These are phyloP conservation scores for Aspergillus ruber DNA, from an alignment of 2,329 filamentous ascomycete genomes.

Conservation along the genomic window DNA sequence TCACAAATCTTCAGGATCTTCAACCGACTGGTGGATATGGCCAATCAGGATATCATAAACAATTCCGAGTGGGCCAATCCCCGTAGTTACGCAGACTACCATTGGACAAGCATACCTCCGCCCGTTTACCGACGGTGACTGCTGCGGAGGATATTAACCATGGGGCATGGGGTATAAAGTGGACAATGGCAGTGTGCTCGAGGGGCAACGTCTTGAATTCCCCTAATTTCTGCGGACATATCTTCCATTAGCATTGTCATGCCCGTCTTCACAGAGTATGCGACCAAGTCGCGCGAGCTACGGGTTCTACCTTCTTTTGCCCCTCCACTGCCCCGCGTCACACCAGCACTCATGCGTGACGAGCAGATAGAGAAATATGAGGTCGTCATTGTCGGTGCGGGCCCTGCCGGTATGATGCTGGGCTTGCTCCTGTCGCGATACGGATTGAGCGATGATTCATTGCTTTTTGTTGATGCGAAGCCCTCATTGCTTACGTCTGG, in stretches of 20 bases:
- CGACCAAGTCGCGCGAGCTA: slow-evolving; percentile 30
- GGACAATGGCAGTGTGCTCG: too few relatives aligned
- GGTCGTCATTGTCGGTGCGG: slow-evolving; percentile 38
- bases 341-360: slow-evolving; percentile 13
- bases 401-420: slow-evolving; percentile 40
- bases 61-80: background rate
- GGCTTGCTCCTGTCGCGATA: slow-evolving; percentile 38
- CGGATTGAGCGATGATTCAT: slow-evolving; percentile 34
- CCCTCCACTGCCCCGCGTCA: slow-evolving; percentile 31
- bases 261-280: slow-evolving; percentile 36
- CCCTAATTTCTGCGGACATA: background rate
- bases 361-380: slow-evolving; percentile 31
- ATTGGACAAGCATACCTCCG: background rate
- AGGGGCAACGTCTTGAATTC: background rate
- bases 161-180: too few relatives aligned
- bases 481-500: slow-evolving; percentile 33
- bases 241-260: slow-evolving; percentile 12
- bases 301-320: slow-evolving; percentile 36
- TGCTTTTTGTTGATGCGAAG: slow-evolving; percentile 40
- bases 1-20: background rate
- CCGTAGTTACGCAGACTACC: background rate
- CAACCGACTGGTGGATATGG: background rate
- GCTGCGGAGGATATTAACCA: too few relatives aligned
- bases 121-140: background rate
- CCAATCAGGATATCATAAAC: background rate